Evolutionary conservation across 331 rosid species (phyloP).

Genomic region (Acacia concinna): DNA sequence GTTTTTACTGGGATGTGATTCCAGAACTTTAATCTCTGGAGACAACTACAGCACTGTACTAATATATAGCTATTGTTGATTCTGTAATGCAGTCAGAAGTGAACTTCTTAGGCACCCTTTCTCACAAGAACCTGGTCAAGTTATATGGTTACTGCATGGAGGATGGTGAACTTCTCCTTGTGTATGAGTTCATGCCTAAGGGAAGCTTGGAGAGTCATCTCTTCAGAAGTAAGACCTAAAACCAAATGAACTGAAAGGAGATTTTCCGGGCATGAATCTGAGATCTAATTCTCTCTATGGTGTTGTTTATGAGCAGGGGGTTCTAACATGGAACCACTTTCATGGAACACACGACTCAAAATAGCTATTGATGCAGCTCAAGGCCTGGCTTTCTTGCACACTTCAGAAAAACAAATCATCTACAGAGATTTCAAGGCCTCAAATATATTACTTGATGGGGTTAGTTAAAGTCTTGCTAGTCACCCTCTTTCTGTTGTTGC

Average conservation of each 20-base stretch:
- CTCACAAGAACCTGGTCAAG: conserved; percentile 82
- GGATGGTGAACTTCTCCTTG: conserved; percentile 84
- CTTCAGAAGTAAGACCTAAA: conserved; percentile 64
- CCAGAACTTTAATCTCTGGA: background rate
- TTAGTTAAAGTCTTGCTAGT: conserved; percentile 35
- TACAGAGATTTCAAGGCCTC: conserved; percentile 93
- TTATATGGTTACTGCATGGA: conserved; percentile 84
- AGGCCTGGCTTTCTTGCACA: conserved; percentile 83
- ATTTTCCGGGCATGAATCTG: background rate
- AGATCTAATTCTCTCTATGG: conserved; percentile 8
- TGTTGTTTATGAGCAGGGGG: conserved; percentile 45
- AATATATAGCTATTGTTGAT: background rate
- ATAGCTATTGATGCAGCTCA: conserved; percentile 91
- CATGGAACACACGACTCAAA: conserved; percentile 71
- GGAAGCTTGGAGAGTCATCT: conserved; percentile 97
- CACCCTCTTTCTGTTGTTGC: background rate
- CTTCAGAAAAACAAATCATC: conserved; percentile 67
- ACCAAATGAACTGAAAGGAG: background rate
- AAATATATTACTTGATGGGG: conserved; percentile 82
- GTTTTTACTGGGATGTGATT: background rate
- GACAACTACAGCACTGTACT: background rate
- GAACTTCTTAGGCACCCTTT: conserved; percentile 78
- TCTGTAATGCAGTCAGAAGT: conserved; percentile 53
- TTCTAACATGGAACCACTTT: conserved; percentile 58
- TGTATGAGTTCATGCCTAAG: conserved; percentile 75